Evolutionary conservation across 768 basidiomycete genomes (phyloP), one percentile per base, ranked within the genome.

Genomic region (Leccinum uliginosum): DNA sequence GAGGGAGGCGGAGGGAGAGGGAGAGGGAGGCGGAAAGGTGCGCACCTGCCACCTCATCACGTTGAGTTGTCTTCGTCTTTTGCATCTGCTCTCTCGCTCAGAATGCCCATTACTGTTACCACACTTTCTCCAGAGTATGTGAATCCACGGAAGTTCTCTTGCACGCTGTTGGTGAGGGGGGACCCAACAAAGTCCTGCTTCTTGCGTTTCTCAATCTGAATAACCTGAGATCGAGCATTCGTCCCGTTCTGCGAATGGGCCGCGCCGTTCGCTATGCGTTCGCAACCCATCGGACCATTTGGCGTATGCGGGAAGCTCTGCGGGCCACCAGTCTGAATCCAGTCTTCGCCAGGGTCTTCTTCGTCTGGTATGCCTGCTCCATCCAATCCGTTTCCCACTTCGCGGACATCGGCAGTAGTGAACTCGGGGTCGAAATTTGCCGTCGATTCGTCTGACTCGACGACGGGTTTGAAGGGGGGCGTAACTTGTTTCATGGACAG

Each of bases 341-440:
- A 81, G 54, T 79, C 85, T 68, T 83, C 88, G 15, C 83, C 85
- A 32, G 87, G 88, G 61, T 91, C 89, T 58, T 80, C 80, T 63
- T 82, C 82, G 57, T 80, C 79, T 12, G 79, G 70, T 29, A 59
- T 71, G 8, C 63, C 27, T 32, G 77, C 77, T 58, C 79, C 78
- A 44, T 83, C 79, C 38, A 80, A 70, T 51, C 73, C 78, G 6
- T 80, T 76, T 49, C 80, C 88, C 59, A 83, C 81, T 59, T 91
- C 85, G 15, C 86, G 82, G 51, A 98, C 79, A 69, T 96, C 89
- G n/a, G 92, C 89, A 24, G 84, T 81, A 4, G 97, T 99, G 74
- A 99, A 99, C 74, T 98, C 94, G 27, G 93, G 92, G 71, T 99
- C 97, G 68, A 99, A 99, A 77, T 98, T 98, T 61, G 86, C 86